Conservation (phyloP, 2,329 filamentous ascomycete genomes). For the Fusarium mangiferae region DNA sequence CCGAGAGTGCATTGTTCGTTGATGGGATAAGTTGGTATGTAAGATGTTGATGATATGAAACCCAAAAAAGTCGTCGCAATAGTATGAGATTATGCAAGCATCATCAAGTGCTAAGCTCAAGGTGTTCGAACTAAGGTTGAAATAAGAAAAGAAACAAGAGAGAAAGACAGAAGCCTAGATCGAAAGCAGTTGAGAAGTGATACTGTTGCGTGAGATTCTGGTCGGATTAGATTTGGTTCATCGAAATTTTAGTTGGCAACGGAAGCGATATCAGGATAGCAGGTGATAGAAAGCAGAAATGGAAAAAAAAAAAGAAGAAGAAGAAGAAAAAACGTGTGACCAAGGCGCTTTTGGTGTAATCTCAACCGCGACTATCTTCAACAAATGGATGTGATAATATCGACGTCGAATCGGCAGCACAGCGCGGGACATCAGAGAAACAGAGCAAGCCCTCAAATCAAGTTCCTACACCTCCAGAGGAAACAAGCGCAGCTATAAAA, state of each 20-base stretch:
- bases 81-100: constrained; percentile 24
- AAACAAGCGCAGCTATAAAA: constrained; percentile 14
- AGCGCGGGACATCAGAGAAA: constrained; percentile 23
- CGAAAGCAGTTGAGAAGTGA: background rate
- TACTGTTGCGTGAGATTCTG: background rate
- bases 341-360: constrained; percentile 27
- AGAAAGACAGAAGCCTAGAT: background rate
- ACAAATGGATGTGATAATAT: constrained; percentile 7
- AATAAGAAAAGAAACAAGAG: background rate
- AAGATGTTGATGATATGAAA: constrained; percentile 7
- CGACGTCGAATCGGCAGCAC: constrained; percentile 32
- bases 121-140: background rate
- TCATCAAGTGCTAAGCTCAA: constrained; percentile 25
- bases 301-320: background rate
- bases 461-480: constrained; percentile 8
- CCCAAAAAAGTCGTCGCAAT: constrained; percentile 30
- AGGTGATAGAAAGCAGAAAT: constrained; percentile 17
- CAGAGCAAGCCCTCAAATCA: constrained; percentile 24
- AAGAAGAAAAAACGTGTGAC: constrained; percentile 6
- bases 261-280: constrained; percentile 30
- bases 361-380: constrained; percentile 4
- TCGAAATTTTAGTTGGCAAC: constrained; percentile 7
- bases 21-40: constrained; percentile 2
- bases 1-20: constrained; percentile 49
- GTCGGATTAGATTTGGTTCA: constrained; percentile 8